Conservation (phyloP, 2,329 filamentous ascomycete species). For the Knufia fluminis region DNA sequence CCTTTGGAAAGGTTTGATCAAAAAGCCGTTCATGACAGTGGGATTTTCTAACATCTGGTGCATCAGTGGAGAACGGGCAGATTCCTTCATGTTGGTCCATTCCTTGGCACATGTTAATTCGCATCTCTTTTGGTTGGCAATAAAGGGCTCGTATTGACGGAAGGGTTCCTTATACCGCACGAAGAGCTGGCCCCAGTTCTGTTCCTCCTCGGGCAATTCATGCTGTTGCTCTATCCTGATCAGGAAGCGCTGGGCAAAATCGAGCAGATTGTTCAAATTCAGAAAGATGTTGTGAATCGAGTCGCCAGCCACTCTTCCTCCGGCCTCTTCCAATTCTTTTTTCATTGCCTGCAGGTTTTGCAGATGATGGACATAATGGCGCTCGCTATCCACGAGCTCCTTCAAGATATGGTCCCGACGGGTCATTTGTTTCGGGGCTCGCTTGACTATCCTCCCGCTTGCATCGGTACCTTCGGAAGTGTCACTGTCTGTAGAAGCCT, state of each 20-base stretch:
- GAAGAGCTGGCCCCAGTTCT: constrained; percentile 95
- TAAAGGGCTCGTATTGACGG: constrained; percentile 91
- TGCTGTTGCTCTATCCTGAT: constrained; percentile 96
- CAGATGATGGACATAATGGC: constrained; percentile 95
- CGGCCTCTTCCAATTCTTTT: constrained; percentile 77
- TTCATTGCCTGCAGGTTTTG: constrained; percentile 91
- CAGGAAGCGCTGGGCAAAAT: constrained; percentile 89
- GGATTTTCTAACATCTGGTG: constrained; percentile 73
- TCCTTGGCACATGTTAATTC: constrained; percentile 73
- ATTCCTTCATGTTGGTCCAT: constrained; percentile 74
- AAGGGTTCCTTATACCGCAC: constrained; percentile 76
- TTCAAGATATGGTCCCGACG: constrained; percentile 82
- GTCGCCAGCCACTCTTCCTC: constrained; percentile 80
- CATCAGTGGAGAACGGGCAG: constrained; percentile 55
- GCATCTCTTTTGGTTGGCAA: constrained; percentile 89
- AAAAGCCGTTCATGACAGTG: constrained; percentile 79
- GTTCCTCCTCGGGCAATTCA: constrained; percentile 61
- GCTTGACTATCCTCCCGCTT: constrained; percentile 30
- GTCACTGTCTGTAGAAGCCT: constrained; percentile 36
- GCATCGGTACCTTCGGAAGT: constrained; percentile 35
- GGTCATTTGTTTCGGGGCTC: constrained; percentile 43
- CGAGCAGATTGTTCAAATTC: constrained; percentile 87
- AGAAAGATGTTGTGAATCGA: constrained; percentile 90
- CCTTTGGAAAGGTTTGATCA: constrained; percentile 93
- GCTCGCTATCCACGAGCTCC: constrained; percentile 87